Evolutionary conservation across 306 rosid species (phyloP).

Genomic region (Mucuna pruriens): DNA sequence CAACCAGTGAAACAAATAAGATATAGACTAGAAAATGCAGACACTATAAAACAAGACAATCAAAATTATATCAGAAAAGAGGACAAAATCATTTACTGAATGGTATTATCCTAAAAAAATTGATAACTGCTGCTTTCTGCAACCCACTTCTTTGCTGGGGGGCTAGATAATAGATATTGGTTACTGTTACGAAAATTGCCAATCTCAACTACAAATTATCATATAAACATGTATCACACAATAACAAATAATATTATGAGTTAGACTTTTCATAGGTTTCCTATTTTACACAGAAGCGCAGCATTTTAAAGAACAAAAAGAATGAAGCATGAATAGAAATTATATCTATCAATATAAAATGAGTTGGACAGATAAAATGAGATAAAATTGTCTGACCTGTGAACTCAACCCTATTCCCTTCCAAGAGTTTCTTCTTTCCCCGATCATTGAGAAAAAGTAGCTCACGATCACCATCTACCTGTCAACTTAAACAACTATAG

Average conservation of each 20-base stretch:
- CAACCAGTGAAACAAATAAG: conserved; percentile 24
- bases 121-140: not conserved
- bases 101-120: conserved; percentile 7
- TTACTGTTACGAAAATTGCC: conserved; percentile 1
- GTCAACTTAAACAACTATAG: conserved; percentile 47
- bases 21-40: conserved; percentile 2
- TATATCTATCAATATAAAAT: conserved; percentile 10
- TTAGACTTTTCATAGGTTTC: not conserved
- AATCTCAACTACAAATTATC: not conserved
- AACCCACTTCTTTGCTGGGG: conserved; percentile 12
- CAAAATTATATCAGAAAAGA: conserved; percentile 11
- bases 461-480: conserved; percentile 75
- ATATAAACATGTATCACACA: not conserved
- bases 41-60: conserved; percentile 1
- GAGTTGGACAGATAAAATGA: not conserved
- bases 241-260: not conserved
- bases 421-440: conserved; percentile 94
- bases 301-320: not conserved
- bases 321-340: conserved; percentile 4
- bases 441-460: conserved; percentile 77
- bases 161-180: conserved; percentile 2
- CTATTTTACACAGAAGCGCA: not conserved
- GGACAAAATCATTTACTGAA: not conserved
- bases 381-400: conserved; percentile 60
- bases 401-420: conserved; percentile 84